Conservation (phyloP, 225 moss, liverwort and hornwort species). For the Pleurozium schreberi region DNA sequence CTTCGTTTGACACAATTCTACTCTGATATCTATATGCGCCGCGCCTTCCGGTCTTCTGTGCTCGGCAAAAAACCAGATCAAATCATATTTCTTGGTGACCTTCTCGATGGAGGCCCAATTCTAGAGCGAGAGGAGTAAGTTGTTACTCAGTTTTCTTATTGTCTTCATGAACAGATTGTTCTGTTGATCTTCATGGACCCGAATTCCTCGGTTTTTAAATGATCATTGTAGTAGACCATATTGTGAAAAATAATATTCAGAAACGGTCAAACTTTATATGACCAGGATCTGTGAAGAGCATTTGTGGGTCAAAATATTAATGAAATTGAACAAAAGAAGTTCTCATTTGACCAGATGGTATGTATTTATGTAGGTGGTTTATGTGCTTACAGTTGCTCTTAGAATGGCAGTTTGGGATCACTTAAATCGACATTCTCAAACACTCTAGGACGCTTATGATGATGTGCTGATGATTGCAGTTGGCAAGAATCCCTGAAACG, state of each 20-base stretch:
- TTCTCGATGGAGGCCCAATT: constrained; percentile 55
- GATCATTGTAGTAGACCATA: background rate
- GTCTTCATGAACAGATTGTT: background rate
- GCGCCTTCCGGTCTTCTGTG: constrained; percentile 69
- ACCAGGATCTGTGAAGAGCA: background rate
- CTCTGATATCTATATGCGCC: constrained; percentile 78
- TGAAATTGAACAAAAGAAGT: background rate
- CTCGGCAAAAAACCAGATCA: constrained; percentile 51
- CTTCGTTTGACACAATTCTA: constrained; percentile 64
- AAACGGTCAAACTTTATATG: background rate
- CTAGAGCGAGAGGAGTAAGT: constrained; percentile 43
- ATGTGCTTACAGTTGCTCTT: background rate
- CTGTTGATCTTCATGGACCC: background rate
- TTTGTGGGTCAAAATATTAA: background rate
- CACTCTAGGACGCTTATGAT: background rate
- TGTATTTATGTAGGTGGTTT: background rate
- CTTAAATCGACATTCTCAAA: background rate
- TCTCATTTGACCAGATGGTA: background rate
- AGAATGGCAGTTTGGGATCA: background rate
- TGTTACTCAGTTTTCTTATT: background rate
- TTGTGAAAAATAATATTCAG: background rate
- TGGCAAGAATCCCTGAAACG: constrained; percentile 59
- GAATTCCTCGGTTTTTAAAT: background rate
- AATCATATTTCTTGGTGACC: constrained; percentile 62
- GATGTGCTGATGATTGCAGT: constrained; percentile 13